A percentile compares a stretch with the other conserved stretches of the same genome.
These are phyloP conservation scores for Fusarium beomiforme DNA, from an alignment of 2,329 filamentous ascomycete genomes.

Conservation along the genomic window DNA sequence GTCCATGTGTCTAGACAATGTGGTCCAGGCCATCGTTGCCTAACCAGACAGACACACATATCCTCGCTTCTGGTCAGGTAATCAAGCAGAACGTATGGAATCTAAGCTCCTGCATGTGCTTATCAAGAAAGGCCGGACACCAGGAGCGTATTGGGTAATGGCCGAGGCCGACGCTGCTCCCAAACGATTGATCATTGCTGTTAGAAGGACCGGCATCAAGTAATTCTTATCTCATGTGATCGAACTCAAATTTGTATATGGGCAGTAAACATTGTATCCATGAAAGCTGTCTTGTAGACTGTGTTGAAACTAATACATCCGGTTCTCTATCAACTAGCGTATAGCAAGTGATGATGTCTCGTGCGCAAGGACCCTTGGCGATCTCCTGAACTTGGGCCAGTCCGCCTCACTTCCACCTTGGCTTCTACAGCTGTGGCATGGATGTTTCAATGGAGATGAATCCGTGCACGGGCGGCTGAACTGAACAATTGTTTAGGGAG, in stretches of 20 bases:
- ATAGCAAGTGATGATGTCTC: constrained; percentile 28
- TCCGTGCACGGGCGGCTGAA: constrained; percentile 10
- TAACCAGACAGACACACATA: neutral
- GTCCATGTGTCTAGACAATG: constrained; percentile 10
- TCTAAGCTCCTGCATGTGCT: neutral
- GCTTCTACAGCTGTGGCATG: constrained; percentile 1
- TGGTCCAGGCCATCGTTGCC: constrained; percentile 26
- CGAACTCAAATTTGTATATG: neutral
- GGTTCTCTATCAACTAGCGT: constrained; percentile 29
- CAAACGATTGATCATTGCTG: neutral
- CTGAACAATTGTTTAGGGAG: neutral
- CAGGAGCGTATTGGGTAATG: neutral
- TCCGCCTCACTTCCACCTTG: constrained; percentile 24
- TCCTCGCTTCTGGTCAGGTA: constrained; percentile 8
- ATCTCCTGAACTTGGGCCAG: constrained; percentile 29
- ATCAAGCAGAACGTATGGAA: neutral
- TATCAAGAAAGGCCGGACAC: neutral
- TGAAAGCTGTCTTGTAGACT: neutral
- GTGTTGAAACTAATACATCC: constrained; percentile 25
- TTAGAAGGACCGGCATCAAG: neutral
- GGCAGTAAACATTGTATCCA: neutral
- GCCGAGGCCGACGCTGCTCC: neutral
- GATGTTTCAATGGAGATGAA: constrained; percentile 1
- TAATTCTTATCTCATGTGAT: neutral
- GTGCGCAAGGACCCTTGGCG: constrained; percentile 25